These are phyloP conservation scores for Uronychia setigera DNA, from an alignment of 73 alveolate genomes.

Conservation along the genomic window DNA sequence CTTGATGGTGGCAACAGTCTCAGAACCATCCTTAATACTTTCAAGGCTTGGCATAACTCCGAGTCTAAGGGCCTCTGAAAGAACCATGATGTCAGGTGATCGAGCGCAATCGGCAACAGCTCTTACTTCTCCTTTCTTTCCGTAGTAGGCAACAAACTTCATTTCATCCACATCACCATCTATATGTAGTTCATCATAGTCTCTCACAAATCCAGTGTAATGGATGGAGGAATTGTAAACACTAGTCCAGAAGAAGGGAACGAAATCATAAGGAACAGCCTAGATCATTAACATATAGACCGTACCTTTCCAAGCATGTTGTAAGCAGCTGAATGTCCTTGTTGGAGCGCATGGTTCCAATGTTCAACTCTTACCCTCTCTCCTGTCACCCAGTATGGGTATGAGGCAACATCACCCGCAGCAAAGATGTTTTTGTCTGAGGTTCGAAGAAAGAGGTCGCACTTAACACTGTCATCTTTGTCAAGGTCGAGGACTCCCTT, in stretches of 20 bases:
- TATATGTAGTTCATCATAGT: slow-evolving; percentile 60
- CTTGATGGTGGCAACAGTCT: slow-evolving; percentile 27
- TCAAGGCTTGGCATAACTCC: slow-evolving; percentile 51
- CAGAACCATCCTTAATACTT: slow-evolving; percentile 45
- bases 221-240: slow-evolving; percentile 53
- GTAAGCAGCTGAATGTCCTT: slow-evolving; percentile 84
- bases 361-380: slow-evolving; percentile 85
- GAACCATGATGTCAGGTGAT: slow-evolving; percentile 11
- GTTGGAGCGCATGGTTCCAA: slow-evolving; percentile 77
- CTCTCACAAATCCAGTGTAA: slow-evolving; percentile 55
- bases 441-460: slow-evolving; percentile 79
- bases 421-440: slow-evolving; percentile 78
- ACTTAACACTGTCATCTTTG: slow-evolving; percentile 65
- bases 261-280: slow-evolving; percentile 64
- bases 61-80: slow-evolving; percentile 50
- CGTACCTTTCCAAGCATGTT: slow-evolving; percentile 81
- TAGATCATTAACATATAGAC: background rate
- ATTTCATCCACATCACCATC: slow-evolving; percentile 62
- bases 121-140: slow-evolving; percentile 33
- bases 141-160: slow-evolving; percentile 74
- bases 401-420: slow-evolving; percentile 91
- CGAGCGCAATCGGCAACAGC: slow-evolving; percentile 50
- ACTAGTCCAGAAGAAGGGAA: slow-evolving; percentile 95
- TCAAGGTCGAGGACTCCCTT: slow-evolving; percentile 50
- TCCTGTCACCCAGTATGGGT: slow-evolving; percentile 79